These are phyloP conservation scores for Paracoccidioides lutzii DNA, from an alignment of 2,329 filamentous ascomycete species.

Conservation along the genomic window DNA sequence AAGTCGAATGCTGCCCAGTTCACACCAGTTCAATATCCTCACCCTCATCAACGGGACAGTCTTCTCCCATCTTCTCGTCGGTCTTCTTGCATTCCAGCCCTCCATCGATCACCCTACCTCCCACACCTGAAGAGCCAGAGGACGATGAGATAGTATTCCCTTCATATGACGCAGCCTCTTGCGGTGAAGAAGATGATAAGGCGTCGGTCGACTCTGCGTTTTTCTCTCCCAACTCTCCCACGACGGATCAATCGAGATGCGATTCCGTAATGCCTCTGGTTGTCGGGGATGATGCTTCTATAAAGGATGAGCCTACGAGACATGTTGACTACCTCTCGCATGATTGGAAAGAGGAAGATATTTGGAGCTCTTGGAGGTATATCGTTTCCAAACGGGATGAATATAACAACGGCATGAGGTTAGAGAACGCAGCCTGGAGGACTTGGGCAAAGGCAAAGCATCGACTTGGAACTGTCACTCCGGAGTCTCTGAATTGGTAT, in stretches of 20 bases:
- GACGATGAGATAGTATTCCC: constrained; percentile 32
- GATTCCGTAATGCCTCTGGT: neutral
- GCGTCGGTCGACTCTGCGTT: constrained; percentile 11
- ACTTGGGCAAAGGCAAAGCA: constrained; percentile 93
- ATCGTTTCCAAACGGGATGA: constrained; percentile 67
- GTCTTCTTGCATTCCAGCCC: constrained; percentile 17
- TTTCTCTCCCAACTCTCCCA: constrained; percentile 6
- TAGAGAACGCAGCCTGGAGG: constrained; percentile 95
- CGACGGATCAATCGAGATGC: neutral
- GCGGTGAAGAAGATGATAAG: constrained; percentile 12
- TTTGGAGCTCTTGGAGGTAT: constrained; percentile 94
- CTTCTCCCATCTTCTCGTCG: constrained; percentile 26
- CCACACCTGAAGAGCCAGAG: constrained; percentile 15
- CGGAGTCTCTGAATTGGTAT: constrained; percentile 87
- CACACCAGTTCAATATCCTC: constrained; percentile 17
- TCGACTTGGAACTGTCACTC: constrained; percentile 71
- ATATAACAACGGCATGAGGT: constrained; percentile 65
- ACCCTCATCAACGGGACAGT: constrained; percentile 25
- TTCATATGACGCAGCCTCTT: constrained; percentile 25
- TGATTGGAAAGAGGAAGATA: constrained; percentile 88
- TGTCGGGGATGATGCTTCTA: constrained; percentile 60
- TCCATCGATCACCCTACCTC: constrained; percentile 24
- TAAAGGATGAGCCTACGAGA: constrained; percentile 61
- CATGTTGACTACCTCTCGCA: constrained; percentile 95
- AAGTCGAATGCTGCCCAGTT: neutral